Conservation (phyloP, 208 protist species). For the Acanthamoeba polyphaga region DNA sequence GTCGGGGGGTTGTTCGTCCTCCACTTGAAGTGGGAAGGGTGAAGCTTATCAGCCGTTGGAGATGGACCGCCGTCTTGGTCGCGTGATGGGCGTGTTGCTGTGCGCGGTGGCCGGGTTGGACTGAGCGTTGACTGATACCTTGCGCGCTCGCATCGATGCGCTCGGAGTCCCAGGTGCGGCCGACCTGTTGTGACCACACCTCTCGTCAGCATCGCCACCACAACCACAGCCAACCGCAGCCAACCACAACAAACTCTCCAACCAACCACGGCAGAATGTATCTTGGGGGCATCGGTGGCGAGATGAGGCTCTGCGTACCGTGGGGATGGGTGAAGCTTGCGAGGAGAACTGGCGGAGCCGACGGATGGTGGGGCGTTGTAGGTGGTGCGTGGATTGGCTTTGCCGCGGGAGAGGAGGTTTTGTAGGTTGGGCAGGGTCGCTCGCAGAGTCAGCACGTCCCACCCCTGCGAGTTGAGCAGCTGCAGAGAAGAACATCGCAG, state of each 20-base stretch:
- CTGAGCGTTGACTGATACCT: not conserved
- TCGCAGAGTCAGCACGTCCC: slow-evolving; percentile 53
- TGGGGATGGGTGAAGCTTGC: not conserved
- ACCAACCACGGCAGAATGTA: too few relatives aligned
- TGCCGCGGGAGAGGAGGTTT: slow-evolving; percentile 21
- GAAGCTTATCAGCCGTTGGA: slow-evolving; percentile 14
- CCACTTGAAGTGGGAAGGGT: too few relatives aligned
- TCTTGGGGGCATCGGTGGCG: too few relatives aligned
- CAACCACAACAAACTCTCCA: too few relatives aligned
- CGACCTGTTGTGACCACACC: too few relatives aligned
- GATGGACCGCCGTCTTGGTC: slow-evolving; percentile 20
- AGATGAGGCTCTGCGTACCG: not conserved
- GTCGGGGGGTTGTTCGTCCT: too few relatives aligned
- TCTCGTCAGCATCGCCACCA: not conserved
- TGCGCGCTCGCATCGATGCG: not conserved
- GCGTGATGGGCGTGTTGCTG: not conserved
- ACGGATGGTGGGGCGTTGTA: not conserved
- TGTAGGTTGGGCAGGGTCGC: slow-evolving; percentile 57
- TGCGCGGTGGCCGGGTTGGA: not conserved
- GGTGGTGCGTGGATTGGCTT: not conserved
- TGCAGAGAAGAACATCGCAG: not conserved
- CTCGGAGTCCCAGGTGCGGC: too few relatives aligned
- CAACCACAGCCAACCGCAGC: too few relatives aligned
- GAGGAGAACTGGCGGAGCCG: not conserved
- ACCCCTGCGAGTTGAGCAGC: slow-evolving; percentile 62